These are phyloP conservation scores for Corylus americana DNA, from an alignment of 306 rosid species.

Conservation along the genomic window DNA sequence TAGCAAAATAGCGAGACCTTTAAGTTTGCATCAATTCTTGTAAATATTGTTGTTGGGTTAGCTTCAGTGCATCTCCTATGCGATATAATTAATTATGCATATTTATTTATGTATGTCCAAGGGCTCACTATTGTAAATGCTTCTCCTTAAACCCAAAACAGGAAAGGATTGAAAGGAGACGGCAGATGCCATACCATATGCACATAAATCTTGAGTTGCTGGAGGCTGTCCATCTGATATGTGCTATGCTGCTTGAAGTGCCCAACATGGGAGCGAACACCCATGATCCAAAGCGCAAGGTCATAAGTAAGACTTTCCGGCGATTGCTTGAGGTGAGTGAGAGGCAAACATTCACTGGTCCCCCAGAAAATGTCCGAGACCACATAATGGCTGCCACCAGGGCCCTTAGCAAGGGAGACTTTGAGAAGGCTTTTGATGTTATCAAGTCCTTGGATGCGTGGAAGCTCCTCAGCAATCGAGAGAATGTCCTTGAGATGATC, in stretches of 20 bases:
- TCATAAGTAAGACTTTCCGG: conserved; percentile 79
- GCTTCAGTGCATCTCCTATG: neutral
- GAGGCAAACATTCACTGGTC: conserved; percentile 85
- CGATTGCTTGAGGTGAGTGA: conserved; percentile 82
- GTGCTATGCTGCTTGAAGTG: conserved; percentile 97
- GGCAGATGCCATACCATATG: conserved; percentile 99
- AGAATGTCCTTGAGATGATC: conserved; percentile 66
- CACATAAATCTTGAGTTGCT: conserved; percentile 95
- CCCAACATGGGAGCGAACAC: conserved; percentile 87
- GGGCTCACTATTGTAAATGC: neutral
- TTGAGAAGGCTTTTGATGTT: conserved; percentile 62
- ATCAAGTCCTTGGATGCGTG: conserved; percentile 79
- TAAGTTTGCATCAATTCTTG: neutral
- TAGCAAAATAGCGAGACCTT: neutral
- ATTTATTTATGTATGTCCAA: neutral
- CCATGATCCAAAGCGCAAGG: conserved; percentile 74
- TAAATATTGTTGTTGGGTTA: neutral
- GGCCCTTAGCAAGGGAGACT: conserved; percentile 78
- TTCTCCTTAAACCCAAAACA: conserved; percentile 2
- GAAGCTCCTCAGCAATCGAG: conserved; percentile 77
- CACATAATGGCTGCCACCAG: conserved; percentile 94
- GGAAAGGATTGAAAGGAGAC: conserved; percentile 97
- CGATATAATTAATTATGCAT: neutral
- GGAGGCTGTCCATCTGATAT: conserved; percentile 85
- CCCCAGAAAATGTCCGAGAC: conserved; percentile 93